Evolutionary conservation across 2,329 filamentous ascomycete genomes (phyloP).

Genomic region (Blumeria graminis): DNA sequence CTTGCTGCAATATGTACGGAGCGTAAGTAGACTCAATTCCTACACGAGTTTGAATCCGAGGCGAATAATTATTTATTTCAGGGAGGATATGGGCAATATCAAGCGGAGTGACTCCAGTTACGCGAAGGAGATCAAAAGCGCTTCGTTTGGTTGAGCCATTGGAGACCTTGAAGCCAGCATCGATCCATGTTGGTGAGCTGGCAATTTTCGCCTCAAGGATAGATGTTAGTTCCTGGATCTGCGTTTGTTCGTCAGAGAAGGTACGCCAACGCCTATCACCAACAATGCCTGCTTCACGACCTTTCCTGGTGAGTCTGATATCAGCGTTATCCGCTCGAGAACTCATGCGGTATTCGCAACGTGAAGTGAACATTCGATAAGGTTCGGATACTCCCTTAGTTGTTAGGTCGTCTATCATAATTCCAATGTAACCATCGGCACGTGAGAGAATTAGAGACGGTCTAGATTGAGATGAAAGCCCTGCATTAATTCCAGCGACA

Average conservation of each 20-base stretch:
- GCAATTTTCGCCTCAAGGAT: slow-evolving; percentile 33
- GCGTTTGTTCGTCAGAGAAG: slow-evolving; percentile 38
- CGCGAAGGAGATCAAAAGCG: slow-evolving; percentile 57
- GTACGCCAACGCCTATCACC: slow-evolving; percentile 52
- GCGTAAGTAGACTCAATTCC: slow-evolving; percentile 67
- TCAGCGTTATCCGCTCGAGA: slow-evolving; percentile 89
- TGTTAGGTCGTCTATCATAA: slow-evolving; percentile 95
- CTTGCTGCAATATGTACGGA: slow-evolving; percentile 59
- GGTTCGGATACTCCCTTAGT: slow-evolving; percentile 94
- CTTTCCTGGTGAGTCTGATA: slow-evolving; percentile 55
- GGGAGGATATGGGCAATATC: slow-evolving; percentile 34
- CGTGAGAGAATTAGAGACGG: slow-evolving; percentile 44
- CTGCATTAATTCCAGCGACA: slow-evolving; percentile 81
- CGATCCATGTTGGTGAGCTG: slow-evolving; percentile 40
- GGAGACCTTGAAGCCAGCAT: slow-evolving; percentile 43
- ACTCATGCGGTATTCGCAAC: slow-evolving; percentile 87
- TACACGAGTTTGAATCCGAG: slow-evolving; percentile 41
- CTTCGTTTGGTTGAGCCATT: slow-evolving; percentile 41
- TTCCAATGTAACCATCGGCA: slow-evolving; percentile 84
- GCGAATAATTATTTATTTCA: slow-evolving; percentile 26
- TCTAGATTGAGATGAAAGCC: slow-evolving; percentile 46
- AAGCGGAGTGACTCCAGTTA: slow-evolving; percentile 33
- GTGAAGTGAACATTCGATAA: slow-evolving; percentile 93
- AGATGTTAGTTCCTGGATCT: slow-evolving; percentile 41
- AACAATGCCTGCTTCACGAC: slow-evolving; percentile 53